Percentiles rank a stretch among this genome's conserved stretches.
Conservation (phyloP, 2,329 filamentous ascomycete genomes). For the Colletotrichum eremochloae region DNA sequence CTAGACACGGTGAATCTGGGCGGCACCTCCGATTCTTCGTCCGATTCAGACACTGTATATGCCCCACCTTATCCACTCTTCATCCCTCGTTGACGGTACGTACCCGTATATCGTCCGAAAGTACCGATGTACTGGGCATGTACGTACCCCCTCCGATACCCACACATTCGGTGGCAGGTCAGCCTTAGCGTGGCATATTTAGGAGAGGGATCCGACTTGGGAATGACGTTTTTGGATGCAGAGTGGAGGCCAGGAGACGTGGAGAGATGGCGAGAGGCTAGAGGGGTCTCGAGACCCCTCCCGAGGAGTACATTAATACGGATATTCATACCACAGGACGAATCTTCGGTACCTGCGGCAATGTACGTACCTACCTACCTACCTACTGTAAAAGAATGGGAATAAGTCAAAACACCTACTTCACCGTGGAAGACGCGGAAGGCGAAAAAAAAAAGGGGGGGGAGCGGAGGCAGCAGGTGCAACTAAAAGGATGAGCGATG, state of each 20-base stretch:
- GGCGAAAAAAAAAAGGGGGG: not conserved
- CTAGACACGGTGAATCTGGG: constrained; percentile 2
- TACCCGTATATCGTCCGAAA: not conserved
- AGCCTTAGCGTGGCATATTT: constrained; percentile 31
- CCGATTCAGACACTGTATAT: constrained; percentile 1
- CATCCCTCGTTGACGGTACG: not conserved
- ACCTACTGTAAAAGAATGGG: not conserved
- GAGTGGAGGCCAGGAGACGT: constrained; percentile 19
- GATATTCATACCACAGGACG: no score
- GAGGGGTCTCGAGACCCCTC: not conserved
- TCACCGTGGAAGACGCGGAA: not conserved
- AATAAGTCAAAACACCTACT: not conserved
- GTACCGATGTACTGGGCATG: not conserved
- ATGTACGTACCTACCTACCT: no score
- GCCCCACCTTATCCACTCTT: not conserved
- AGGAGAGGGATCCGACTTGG: constrained; percentile 8
- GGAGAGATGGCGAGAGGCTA: not conserved
- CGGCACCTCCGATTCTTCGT: constrained; percentile 1
- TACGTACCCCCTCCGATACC: not conserved
- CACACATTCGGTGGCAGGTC: not conserved
- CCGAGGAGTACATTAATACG: not conserved
- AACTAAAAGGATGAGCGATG: not conserved
- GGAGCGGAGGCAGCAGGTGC: not conserved
- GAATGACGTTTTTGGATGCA: constrained; percentile 34
- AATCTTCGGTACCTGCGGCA: no score